Evolutionary conservation across 768 basidiomycete species (phyloP), one percentile per base, ranked within the genome.

Genomic region (Mycena chlorophos): DNA sequence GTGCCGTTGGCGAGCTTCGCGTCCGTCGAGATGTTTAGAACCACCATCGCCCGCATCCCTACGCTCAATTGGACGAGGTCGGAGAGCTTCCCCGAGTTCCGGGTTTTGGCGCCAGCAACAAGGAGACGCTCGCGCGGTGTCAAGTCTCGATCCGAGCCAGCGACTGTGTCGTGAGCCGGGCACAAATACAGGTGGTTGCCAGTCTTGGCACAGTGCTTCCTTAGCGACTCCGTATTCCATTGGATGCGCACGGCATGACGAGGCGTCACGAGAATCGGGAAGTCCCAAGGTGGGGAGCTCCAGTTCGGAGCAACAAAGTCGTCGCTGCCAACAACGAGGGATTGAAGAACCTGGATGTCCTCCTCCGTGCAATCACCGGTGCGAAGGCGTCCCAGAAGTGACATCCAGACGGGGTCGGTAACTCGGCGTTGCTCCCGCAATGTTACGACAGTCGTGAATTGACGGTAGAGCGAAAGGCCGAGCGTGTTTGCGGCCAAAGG

Each of bases 371-470:
- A 70, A 4, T 54, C 49, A 0, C 76, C 74, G 17, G 63, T 47
- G 0, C 71, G 60, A 0, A 73, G 52, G 4, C 63, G 54, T 2
- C 50, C 34, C 14, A 77, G 65, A 14, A 78, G 57, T 2, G 65
- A 60, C 0, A 34, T 51, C 75, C 75, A 77, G 0, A n/a, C 50
- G 0, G 53, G 10, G 54, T 79, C 74, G 1, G 51, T 62, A 0
- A 74, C 63, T 0, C 72, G 52, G 8, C 70, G 65, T 61, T 78
- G 77, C 53, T 78, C 60, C 22, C 57, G 64, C 10, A 78, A 63
- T 0, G 70, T 63, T 0, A 78, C 71, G 0, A 77, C 76, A 0
- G 54, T 72, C 0, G 52, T 46, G 45, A 76, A 75, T 27, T 68
- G 52, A 25, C 65, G 45, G 51, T 68, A 75, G 0, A 74, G 30